A percentile compares a stretch with the other conserved stretches of the same genome.
These are phyloP conservation scores for Penicillium paradoxum DNA, from an alignment of 495 filamentous ascomycete genomes.

Conservation along the genomic window DNA sequence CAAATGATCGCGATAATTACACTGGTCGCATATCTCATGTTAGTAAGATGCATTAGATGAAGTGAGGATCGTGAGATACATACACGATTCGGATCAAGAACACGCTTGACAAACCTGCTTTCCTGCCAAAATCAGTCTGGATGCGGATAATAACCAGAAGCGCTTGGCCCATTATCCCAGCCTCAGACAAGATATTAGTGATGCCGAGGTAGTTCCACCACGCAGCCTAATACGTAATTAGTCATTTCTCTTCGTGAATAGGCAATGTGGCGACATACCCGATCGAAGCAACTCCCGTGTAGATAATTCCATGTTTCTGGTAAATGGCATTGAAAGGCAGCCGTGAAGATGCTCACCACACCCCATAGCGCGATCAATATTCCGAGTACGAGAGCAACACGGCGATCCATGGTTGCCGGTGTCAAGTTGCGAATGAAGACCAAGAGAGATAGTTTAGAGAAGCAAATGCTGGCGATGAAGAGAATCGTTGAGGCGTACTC, in stretches of 20 bases:
- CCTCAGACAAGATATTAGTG: slow-evolving; percentile 41
- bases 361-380: slow-evolving; percentile 30
- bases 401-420: slow-evolving; percentile 16
- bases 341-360: slow-evolving; percentile 26
- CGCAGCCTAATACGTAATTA: slow-evolving; percentile 17
- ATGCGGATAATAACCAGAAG: slow-evolving; percentile 32
- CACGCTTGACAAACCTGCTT: slow-evolving; percentile 23
- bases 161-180: slow-evolving; percentile 34
- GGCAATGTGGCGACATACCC: slow-evolving; percentile 15
- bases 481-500: slow-evolving; percentile 32
- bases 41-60: neutral
- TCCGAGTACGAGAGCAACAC: slow-evolving; percentile 19
- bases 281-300: slow-evolving; percentile 30
- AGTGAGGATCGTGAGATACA: slow-evolving; percentile 2
- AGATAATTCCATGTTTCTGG: slow-evolving; percentile 37
- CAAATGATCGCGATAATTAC: slow-evolving; percentile 30
- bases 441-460: slow-evolving; percentile 33
- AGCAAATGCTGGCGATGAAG: slow-evolving; percentile 24
- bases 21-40: slow-evolving; percentile 3
- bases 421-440: slow-evolving; percentile 25
- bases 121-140: slow-evolving; percentile 30
- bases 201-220: slow-evolving; percentile 40
- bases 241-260: neutral
- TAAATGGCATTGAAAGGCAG: slow-evolving; percentile 39
- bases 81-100: slow-evolving; percentile 37